Evolutionary conservation across 352 stramenopile genomes (phyloP).

Genomic region (Blastocystis sp.): DNA sequence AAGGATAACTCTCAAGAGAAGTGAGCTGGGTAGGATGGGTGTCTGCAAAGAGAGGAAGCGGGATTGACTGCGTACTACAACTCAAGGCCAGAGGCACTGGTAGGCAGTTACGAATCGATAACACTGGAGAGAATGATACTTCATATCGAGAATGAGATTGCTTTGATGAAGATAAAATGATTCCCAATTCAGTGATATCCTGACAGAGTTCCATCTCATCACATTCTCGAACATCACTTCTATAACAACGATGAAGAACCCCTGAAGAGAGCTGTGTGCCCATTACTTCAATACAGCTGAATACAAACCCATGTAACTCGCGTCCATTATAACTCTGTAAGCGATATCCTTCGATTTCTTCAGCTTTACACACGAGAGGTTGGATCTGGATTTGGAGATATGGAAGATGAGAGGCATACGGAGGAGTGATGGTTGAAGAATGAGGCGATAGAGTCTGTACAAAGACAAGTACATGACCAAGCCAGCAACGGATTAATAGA

Average conservation of each 20-base stretch:
- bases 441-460: background rate
- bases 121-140: background rate
- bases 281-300: background rate
- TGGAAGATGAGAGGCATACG: background rate
- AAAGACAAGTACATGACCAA: background rate
- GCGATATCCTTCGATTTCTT: background rate
- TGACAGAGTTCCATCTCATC: slow-evolving; percentile 10
- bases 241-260: background rate
- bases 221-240: background rate
- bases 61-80: background rate
- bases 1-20: background rate
- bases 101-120: slow-evolving; percentile 2
- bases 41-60: background rate
- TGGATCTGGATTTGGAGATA: slow-evolving; percentile 19
- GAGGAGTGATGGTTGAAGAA: background rate
- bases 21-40: background rate
- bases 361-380: background rate
- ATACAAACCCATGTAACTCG: background rate
- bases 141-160: background rate
- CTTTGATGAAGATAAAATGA: background rate
- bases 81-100: background rate
- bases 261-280: background rate
- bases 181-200: background rate
- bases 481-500: background rate
- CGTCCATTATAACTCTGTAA: background rate